phyloP scores from a whole-genome alignment of 2,329 filamentous ascomycete species.

The Thermomyces lanuginosus region DNA sequence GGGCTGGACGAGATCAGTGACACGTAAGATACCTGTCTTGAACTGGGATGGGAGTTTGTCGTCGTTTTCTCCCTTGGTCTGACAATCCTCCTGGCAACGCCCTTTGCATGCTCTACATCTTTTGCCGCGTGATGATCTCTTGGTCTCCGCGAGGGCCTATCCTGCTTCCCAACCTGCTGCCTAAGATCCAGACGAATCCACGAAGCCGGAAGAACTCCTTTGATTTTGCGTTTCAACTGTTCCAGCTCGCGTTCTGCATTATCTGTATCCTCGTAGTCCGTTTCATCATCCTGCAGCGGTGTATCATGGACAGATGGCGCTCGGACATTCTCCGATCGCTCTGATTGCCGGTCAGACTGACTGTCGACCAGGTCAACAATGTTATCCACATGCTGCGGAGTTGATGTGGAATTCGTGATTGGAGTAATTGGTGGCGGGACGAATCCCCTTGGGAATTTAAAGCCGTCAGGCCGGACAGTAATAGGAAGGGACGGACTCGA shows the following conservation, averaged over 20 bases:
- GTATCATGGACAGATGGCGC: slow-evolving; percentile 7
- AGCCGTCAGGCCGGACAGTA: slow-evolving; percentile 12
- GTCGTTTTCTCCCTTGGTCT: slow-evolving; percentile 11
- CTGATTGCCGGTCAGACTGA: no score
- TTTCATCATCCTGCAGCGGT: background rate
- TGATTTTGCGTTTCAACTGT: slow-evolving; percentile 25
- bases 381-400: no score
- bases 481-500: slow-evolving; percentile 15
- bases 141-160: slow-evolving; percentile 8
- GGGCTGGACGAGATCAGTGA: no score
- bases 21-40: no score
- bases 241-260: slow-evolving; percentile 15
- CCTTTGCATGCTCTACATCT: slow-evolving; percentile 16
- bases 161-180: slow-evolving; percentile 13
- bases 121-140: slow-evolving; percentile 9
- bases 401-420: slow-evolving; percentile 12
- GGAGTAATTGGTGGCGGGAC: slow-evolving; percentile 15
- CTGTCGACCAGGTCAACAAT: slow-evolving; percentile 6
- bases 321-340: slow-evolving; percentile 10
- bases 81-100: slow-evolving; percentile 18
- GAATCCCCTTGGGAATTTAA: slow-evolving; percentile 23
- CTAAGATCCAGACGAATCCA: slow-evolving; percentile 29
- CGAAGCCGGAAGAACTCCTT: slow-evolving; percentile 34
- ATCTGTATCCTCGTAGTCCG: slow-evolving; percentile 9
- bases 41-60: slow-evolving; percentile 7